Base-by-base conservation (phyloP, 306 rosid species). In the Lablab purpureus region DNA sequence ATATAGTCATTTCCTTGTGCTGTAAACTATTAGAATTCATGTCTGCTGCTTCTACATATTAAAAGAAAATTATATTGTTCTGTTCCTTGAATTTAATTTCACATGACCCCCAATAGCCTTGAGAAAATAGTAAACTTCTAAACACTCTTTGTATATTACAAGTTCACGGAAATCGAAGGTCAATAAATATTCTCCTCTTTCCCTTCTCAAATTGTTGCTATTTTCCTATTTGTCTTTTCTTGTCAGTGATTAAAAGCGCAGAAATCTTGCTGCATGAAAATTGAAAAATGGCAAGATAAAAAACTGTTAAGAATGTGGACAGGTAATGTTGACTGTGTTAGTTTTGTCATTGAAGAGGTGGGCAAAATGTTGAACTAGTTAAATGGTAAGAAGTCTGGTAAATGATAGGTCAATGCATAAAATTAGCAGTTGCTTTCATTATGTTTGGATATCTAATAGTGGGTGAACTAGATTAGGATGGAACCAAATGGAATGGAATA, bases 31-130 rank as follows among this genome's bases (percentile, higher is more conserved):
- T 54, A 54, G 19, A 65, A 47, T 71, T 36, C 65, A 18, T 73
- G 55, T 74, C 55, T 75, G 47, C 21, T 75, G 47, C 21, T 75
- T 85, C 68, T 54, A 62, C 49, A 21, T 70, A 65, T 74, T 62
- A 37, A 8, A 37, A 37, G 10, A 37, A 37, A 37, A 7, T 7
- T 37, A 58, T 75, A n/a, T 37, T 66, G 56, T 27, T 69, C 55
- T 60, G n/a, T 58, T 78, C 23, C 30, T 65, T 72, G 67, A 66
- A 40, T 73, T 78, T 55, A 64, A 56, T 71, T 73, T 72, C 47
- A 71, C 5, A 34, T 34, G 67, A 46, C 18, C 77, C 66, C 76
- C 32, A 65, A 32, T 55, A 43, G 19, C 71, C 64, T 62, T 62
- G 66, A 11, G 23, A 32, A 34, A 77, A 77, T 43, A 71, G 37